Evolutionary conservation across 805 yeast genomes (phyloP).

Genomic region (Pichia paraexigua): DNA sequence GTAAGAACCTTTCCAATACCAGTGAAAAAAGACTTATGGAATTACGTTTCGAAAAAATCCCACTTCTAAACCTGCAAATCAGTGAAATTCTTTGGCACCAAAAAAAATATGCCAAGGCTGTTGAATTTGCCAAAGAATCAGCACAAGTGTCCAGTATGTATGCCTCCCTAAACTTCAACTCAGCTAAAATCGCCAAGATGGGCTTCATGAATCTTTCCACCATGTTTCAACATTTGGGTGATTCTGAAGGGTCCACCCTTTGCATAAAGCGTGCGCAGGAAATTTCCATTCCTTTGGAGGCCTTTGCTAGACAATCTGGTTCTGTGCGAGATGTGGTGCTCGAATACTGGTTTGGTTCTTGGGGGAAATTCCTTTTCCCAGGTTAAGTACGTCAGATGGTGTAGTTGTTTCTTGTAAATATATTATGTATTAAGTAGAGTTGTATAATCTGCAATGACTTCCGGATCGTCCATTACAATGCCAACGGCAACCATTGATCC

Average conservation of each 20-base stretch:
- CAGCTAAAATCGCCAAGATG: constrained; percentile 33
- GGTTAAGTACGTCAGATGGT: constrained; percentile 8
- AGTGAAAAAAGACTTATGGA: constrained; percentile 19
- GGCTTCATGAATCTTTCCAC: constrained; percentile 29
- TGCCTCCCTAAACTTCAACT: constrained; percentile 27
- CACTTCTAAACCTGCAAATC: constrained; percentile 34
- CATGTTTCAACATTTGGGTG: constrained; percentile 28
- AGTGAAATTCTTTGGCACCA: constrained; percentile 36
- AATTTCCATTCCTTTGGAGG: constrained; percentile 27
- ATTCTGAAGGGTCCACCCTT: constrained; percentile 20
- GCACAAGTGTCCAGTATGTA: constrained; percentile 27
- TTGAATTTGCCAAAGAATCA: constrained; percentile 35
- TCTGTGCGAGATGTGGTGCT: constrained; percentile 28
- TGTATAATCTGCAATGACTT: not conserved
- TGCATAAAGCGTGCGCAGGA: constrained; percentile 21
- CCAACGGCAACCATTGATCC: not conserved
- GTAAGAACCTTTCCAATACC: constrained; percentile 9
- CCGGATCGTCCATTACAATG: not conserved
- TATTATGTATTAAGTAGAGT: not conserved
- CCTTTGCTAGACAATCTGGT: constrained; percentile 15
- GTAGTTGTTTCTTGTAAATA: not conserved
- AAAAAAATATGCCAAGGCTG: constrained; percentile 26
- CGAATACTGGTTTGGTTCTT: constrained; percentile 28
- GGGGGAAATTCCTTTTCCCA: constrained; percentile 30
- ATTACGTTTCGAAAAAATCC: constrained; percentile 25